phyloP scores from a whole-genome alignment of 306 rosid genomes.

The Rosa persica region DNA sequence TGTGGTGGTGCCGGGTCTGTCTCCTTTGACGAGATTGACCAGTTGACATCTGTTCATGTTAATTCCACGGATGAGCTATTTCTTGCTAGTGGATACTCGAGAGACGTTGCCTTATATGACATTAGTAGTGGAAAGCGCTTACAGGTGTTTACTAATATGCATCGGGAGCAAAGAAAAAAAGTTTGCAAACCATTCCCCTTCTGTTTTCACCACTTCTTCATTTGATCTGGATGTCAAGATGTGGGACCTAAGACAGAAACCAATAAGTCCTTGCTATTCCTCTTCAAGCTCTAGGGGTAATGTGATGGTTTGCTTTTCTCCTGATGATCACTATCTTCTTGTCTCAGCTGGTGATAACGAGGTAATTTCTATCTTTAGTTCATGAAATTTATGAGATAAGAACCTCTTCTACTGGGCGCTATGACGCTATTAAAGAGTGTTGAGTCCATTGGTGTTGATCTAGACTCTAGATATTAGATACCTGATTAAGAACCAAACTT shows the following conservation, averaged over 20 bases:
- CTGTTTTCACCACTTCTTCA: slow-evolving; percentile 77
- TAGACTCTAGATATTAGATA: neutral
- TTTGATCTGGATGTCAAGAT: slow-evolving; percentile 78
- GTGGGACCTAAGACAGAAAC: slow-evolving; percentile 93
- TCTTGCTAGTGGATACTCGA: slow-evolving; percentile 87
- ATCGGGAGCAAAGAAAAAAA: slow-evolving; percentile 79
- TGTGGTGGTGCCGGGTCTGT: slow-evolving; percentile 44
- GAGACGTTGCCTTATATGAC: slow-evolving; percentile 82
- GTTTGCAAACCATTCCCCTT: slow-evolving; percentile 79
- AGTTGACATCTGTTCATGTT: slow-evolving; percentile 83
- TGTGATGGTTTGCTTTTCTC: slow-evolving; percentile 94
- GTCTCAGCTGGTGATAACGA: slow-evolving; percentile 85
- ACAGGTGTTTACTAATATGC: slow-evolving; percentile 76
- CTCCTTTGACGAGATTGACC: slow-evolving; percentile 73
- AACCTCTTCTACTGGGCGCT: neutral
- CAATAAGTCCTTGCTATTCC: slow-evolving; percentile 62
- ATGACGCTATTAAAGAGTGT: neutral
- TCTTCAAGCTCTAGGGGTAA: slow-evolving; percentile 77
- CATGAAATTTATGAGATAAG: slow-evolving; percentile 9
- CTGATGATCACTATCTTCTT: slow-evolving; percentile 82
- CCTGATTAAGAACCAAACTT: slow-evolving; percentile 1
- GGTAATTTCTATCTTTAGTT: slow-evolving; percentile 35
- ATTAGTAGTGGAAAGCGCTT: slow-evolving; percentile 60
- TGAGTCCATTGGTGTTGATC: neutral
- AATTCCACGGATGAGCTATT: slow-evolving; percentile 73